Evolutionary conservation across 148 eudicot species (phyloP).

Genomic region (Rhododendron williamsianum): DNA sequence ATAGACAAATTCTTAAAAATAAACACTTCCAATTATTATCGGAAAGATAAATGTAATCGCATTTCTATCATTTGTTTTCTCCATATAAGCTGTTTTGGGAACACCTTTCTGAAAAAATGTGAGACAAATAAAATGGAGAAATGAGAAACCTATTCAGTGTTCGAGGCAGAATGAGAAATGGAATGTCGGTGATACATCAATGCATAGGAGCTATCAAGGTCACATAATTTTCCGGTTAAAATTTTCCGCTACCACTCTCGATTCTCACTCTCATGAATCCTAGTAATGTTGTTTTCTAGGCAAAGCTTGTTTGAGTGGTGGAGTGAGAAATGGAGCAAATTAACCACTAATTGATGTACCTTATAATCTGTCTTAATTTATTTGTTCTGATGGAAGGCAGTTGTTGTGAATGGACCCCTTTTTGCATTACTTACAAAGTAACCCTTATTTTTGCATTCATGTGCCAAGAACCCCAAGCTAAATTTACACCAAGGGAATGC

Average conservation of each 20-base stretch:
- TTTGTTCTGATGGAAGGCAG: background rate
- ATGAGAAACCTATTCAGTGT: too few relatives aligned
- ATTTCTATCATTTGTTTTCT: too few relatives aligned
- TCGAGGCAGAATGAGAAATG: background rate
- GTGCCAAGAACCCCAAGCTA: background rate
- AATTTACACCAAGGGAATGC: background rate
- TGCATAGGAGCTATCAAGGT: background rate
- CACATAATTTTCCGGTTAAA: background rate
- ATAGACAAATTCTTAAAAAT: too few relatives aligned
- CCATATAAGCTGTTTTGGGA: too few relatives aligned
- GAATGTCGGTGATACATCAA: background rate
- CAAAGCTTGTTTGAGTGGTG: background rate
- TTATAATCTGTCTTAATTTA: background rate
- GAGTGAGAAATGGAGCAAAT: background rate
- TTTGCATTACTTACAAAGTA: background rate
- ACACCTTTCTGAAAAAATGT: too few relatives aligned
- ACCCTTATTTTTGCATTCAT: background rate
- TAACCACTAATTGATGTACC: background rate
- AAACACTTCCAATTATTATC: too few relatives aligned
- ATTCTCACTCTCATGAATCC: background rate
- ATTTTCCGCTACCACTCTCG: background rate
- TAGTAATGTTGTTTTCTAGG: background rate
- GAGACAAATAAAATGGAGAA: background rate
- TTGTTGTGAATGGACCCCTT: background rate
- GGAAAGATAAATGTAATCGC: too few relatives aligned